These are phyloP conservation scores for Crithidia acanthocephali DNA, from an alignment of 208 protist species.

Conservation along the genomic window DNA sequence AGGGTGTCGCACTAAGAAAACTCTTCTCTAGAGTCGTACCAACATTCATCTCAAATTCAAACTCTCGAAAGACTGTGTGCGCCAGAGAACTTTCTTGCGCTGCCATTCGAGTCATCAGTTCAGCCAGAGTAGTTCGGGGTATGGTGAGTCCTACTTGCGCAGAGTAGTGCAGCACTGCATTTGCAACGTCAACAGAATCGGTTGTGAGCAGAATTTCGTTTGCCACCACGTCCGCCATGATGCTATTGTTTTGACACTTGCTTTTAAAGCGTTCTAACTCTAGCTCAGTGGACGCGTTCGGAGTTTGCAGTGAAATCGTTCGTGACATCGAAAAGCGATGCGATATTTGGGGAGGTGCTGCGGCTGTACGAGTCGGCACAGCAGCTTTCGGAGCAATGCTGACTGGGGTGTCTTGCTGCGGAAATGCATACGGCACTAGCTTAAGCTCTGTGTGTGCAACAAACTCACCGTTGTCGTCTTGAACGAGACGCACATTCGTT, in stretches of 20 bases:
- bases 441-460: slow-evolving; percentile 39
- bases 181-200: slow-evolving; percentile 24
- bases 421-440: slow-evolving; percentile 39
- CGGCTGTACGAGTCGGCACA: background rate
- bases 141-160: slow-evolving; percentile 25
- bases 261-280: slow-evolving; percentile 19
- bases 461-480: slow-evolving; percentile 4
- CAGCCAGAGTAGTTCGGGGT: slow-evolving; percentile 22
- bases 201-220: slow-evolving; percentile 32
- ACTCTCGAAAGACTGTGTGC: background rate
- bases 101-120: slow-evolving; percentile 2
- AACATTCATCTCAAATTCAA: slow-evolving; percentile 24
- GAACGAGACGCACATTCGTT: slow-evolving; percentile 26
- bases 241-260: background rate
- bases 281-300: background rate
- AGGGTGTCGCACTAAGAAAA: background rate
- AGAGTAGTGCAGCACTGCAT: slow-evolving; percentile 16
- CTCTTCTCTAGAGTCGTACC: background rate
- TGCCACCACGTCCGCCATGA: slow-evolving; percentile 10
- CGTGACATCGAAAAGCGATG: slow-evolving; percentile 16
- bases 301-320: background rate
- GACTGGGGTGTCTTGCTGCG: background rate
- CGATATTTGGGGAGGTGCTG: background rate
- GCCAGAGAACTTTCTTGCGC: background rate
- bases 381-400: background rate